phyloP scores from a whole-genome alignment of 108 stramenopile genomes.

The Aurantiochytrium sp. region DNA sequence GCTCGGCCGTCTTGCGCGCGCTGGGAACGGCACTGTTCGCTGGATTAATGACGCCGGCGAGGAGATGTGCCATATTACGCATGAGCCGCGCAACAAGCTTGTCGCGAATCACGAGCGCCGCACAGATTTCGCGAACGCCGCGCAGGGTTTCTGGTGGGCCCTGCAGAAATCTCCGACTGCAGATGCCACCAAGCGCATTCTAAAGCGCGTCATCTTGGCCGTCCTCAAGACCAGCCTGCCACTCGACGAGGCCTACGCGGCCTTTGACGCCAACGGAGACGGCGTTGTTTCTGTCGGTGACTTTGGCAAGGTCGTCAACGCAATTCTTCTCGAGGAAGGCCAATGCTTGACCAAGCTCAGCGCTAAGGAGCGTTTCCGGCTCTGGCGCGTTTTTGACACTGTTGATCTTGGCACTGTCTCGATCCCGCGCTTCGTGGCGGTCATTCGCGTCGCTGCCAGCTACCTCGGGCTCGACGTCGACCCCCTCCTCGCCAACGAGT shows the following conservation, averaged over 20 bases:
- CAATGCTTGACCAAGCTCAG: not conserved
- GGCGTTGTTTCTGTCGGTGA: not conserved
- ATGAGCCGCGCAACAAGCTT: not conserved
- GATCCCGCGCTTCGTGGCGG: not conserved
- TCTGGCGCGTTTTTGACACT: not conserved
- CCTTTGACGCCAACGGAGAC: not conserved
- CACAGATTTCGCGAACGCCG: not conserved
- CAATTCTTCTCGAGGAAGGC: not conserved
- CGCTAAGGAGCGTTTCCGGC: not conserved
- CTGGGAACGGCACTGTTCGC: not conserved
- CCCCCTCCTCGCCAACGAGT: not conserved
- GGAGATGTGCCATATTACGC: not conserved
- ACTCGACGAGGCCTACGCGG: not conserved
- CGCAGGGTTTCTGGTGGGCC: slow-evolving; percentile 1
- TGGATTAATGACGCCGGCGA: not conserved
- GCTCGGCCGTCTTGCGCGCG: not conserved
- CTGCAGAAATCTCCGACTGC: not conserved
- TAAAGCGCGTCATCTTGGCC: not conserved
- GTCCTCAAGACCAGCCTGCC: not conserved
- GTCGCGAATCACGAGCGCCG: no score
- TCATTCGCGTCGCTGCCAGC: not conserved
- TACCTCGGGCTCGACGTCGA: not conserved
- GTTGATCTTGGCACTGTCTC: not conserved
- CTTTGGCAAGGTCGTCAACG: not conserved
- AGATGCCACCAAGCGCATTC: not conserved